These are phyloP conservation scores for Vitrella brassicaformis DNA, from an alignment of 73 alveolate genomes.

Conservation along the genomic window DNA sequence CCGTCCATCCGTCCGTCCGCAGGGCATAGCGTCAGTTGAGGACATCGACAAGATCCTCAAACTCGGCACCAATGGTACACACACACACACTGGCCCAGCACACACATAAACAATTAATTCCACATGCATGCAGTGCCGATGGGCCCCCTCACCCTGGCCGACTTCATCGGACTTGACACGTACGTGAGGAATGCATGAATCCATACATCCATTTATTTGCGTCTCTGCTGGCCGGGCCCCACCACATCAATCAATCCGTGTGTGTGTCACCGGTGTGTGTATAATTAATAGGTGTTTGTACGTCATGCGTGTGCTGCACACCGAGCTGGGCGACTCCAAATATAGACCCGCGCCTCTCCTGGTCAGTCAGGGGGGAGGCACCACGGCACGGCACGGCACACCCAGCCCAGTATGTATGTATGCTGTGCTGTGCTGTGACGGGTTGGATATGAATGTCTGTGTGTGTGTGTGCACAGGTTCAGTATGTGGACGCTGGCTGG, in stretches of 20 bases:
- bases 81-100: too few relatives aligned
- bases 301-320: slow-evolving; percentile 61
- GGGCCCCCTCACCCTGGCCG: slow-evolving; percentile 95
- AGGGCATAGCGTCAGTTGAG: not conserved
- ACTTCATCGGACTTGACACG: slow-evolving; percentile 89
- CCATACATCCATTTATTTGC: not conserved
- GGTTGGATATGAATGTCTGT: too few relatives aligned
- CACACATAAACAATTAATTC: too few relatives aligned
- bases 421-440: too few relatives aligned
- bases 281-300: slow-evolving; percentile 1
- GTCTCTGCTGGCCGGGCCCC: not conserved
- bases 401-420: too few relatives aligned
- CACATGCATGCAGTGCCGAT: too few relatives aligned
- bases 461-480: too few relatives aligned
- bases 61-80: slow-evolving; percentile 88
- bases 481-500: too few relatives aligned
- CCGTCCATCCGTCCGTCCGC: not conserved
- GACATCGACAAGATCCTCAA: slow-evolving; percentile 88
- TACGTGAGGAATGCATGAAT: slow-evolving; percentile 39
- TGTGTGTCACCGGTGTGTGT: too few relatives aligned
- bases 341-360: slow-evolving; percentile 85
- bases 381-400: too few relatives aligned
- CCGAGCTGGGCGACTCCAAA: slow-evolving; percentile 84
- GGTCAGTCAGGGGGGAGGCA: too few relatives aligned
- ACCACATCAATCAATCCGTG: not conserved